phyloP scores from a whole-genome alignment of 164 flowering plant genomes.

The Chimonanthus salicifolius region DNA sequence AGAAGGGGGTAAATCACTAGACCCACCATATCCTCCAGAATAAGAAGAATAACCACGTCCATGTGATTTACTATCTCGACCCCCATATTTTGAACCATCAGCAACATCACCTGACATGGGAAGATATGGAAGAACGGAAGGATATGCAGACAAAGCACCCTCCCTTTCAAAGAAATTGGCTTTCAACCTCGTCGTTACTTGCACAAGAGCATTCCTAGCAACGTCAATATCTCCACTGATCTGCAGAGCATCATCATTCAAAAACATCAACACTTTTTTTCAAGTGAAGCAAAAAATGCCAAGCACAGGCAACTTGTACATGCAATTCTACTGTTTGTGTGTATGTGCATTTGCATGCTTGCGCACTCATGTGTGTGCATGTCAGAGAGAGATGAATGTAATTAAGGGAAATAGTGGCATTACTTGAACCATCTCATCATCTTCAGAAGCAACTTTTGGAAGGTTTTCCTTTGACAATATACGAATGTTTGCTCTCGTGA shows the following conservation, averaged over 20 bases:
- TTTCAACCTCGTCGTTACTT: constrained; percentile 68
- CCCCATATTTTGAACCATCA: constrained; percentile 58
- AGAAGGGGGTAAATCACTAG: constrained; percentile 47
- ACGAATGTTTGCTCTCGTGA: constrained; percentile 87
- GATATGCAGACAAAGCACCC: constrained; percentile 58
- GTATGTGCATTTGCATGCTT: too few species aligned
- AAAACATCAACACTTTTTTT: not conserved
- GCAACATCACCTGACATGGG: constrained; percentile 51
- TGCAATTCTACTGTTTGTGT: too few species aligned
- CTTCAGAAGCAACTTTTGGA: constrained; percentile 84
- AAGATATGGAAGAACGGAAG: constrained; percentile 82
- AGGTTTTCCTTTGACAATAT: constrained; percentile 79
- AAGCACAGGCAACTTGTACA: too few species aligned
- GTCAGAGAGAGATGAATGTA: too few species aligned
- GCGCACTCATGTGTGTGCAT: too few species aligned
- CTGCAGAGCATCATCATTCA: constrained; percentile 33
- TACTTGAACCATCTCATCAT: constrained; percentile 99
- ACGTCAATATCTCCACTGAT: constrained; percentile 86
- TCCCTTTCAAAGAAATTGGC: constrained; percentile 92
- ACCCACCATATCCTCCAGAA: constrained; percentile 66
- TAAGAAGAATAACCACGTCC: constrained; percentile 67
- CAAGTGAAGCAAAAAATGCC: too few species aligned
- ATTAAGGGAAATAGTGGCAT: not conserved
- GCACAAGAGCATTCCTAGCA: constrained; percentile 80
- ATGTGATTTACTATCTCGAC: constrained; percentile 69